Conservation (phyloP, 225 moss, liverwort and hornwort genomes). For the Pseudisothecium myosuroides region DNA sequence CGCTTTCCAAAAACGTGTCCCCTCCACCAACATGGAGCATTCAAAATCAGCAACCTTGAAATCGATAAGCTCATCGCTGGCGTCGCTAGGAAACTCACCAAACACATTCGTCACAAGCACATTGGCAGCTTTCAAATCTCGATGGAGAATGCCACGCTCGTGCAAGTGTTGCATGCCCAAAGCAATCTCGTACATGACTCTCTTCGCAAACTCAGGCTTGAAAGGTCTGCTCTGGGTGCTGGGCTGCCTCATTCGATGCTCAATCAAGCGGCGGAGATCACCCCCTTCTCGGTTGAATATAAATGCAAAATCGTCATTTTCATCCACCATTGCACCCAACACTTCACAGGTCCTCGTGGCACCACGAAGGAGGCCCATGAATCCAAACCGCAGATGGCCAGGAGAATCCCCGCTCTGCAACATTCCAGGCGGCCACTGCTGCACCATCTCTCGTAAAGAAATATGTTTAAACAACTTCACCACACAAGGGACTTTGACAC, state of each 20-base stretch:
- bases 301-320: not conserved
- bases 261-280: not conserved
- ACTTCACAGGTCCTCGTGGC: not conserved
- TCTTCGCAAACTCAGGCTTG: not conserved
- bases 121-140: not conserved
- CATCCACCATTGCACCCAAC: not conserved
- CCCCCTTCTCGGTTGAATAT: not conserved
- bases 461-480: not conserved
- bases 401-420: not conserved
- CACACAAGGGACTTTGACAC: not conserved
- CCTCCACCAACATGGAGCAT: not conserved
- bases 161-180: not conserved
- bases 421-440: not conserved
- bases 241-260: not conserved
- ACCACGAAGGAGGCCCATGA: not conserved
- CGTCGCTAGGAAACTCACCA: not conserved
- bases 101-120: not conserved
- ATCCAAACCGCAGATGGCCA: not conserved
- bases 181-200: not conserved
- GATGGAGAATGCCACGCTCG: not conserved
- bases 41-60: not conserved
- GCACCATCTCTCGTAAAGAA: not conserved
- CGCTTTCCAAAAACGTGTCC: not conserved
- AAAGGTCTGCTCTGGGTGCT: not conserved
- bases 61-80: not conserved